Base-by-base conservation (phyloP, 352 stramenopile species). In the Phytophthora citricola region DNA sequence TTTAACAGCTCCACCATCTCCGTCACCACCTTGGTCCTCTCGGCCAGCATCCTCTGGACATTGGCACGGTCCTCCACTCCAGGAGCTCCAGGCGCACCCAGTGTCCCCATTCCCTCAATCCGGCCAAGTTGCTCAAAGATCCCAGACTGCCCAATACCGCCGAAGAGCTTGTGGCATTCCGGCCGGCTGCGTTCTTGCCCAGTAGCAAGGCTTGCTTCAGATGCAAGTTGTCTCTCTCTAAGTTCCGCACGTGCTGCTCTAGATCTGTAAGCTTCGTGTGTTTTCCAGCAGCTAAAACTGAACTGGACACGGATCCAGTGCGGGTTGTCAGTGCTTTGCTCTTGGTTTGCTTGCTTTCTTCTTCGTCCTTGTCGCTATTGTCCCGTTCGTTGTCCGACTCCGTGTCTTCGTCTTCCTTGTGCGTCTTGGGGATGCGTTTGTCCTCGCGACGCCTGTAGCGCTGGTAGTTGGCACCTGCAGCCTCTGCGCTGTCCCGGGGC, bases 1-100 rank as follows among this genome's bases (percentile, higher is more conserved):
- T 93, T 93, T 4, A 93, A 72, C 49, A 85, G 81, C 55, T 91
- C 81, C 27, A 93, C 85, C 85, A 93, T 93, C 62, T 92, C 83
- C 15, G 84, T 88, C 52, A 93, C 85, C 15, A 93, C 72, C 31
- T 85, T 86, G n/a, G 80, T 93, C 40, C 85, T 81, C 48, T 90
- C 79, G 3, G 73, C 79, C 46, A 93, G 67, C 47, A 86, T 66
- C 31, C 78, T 68, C 63, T 90, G 76, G 15, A 76, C 72, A 51
- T 69, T 79, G 9, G 81, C 81, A 22, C 75, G 71, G 22, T 67
- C 69, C 17, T 70, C 59, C 17, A 44, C 49, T 38, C 50, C 52
- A 17, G 47, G 32, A 3, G 48, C 41, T 39, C 53, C 29, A 41
- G 45, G 14, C 34, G 38, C 41, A 5, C 49, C 52, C 2, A 50